Conservation (phyloP, 2,329 filamentous ascomycete species). For the Penicillium frequentans region DNA sequence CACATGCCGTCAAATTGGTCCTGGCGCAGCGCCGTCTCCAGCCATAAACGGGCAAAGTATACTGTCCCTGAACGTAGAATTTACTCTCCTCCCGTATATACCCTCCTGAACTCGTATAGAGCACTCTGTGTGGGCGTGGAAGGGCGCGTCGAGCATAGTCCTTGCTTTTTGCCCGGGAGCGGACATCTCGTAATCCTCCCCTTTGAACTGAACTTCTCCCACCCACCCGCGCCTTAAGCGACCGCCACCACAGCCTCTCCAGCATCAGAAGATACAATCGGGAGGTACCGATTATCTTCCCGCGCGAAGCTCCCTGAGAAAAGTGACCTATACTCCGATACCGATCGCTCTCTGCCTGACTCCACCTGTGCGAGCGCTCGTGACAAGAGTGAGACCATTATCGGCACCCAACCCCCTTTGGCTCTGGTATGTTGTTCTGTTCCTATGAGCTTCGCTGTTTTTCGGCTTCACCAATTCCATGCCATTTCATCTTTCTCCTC, state of each 20-base stretch:
- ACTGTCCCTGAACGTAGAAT: not conserved
- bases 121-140: conserved; percentile 3
- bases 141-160: conserved; percentile 5
- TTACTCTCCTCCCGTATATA: not conserved
- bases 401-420: conserved; percentile 16
- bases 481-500: not conserved
- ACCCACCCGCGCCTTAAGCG: conserved; percentile 13
- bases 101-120: not conserved
- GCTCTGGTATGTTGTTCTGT: conserved; percentile 19
- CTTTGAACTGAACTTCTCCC: conserved; percentile 20
- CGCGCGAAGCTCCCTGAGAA: not conserved
- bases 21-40: conserved; percentile 7
- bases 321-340: not conserved
- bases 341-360: not conserved
- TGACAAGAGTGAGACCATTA: conserved; percentile 8
- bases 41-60: conserved; percentile 4
- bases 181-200: conserved; percentile 24
- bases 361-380: not conserved
- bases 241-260: conserved; percentile 6
- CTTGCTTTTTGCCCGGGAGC: conserved; percentile 17
- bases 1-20: conserved; percentile 13
- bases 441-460: conserved; percentile 1
- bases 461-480: conserved; percentile 2
- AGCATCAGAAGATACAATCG: not conserved
- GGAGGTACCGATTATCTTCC: not conserved